Evolutionary conservation across 352 stramenopile genomes (phyloP).

Genomic region (Globisporangium paddicum): DNA sequence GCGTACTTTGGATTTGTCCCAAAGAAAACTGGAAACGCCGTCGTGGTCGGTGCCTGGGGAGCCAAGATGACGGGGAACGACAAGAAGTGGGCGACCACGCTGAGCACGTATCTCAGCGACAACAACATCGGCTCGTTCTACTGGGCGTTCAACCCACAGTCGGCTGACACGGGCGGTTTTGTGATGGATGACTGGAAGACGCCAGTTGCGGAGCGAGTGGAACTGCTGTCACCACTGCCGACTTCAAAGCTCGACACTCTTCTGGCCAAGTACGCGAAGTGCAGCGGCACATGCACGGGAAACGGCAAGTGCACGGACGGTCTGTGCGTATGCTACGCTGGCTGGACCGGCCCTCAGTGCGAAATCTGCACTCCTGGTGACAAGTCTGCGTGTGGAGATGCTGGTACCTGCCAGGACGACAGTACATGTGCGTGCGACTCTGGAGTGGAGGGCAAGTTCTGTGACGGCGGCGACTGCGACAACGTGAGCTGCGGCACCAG

Average conservation of each 20-base stretch:
- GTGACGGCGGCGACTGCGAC: slow-evolving; percentile 44
- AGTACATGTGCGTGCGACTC: slow-evolving; percentile 56
- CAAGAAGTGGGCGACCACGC: slow-evolving; percentile 44
- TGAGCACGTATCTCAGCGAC: slow-evolving; percentile 44
- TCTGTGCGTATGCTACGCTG: slow-evolving; percentile 48
- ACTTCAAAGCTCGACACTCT: slow-evolving; percentile 32
- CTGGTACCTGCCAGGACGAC: slow-evolving; percentile 46
- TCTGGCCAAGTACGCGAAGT: slow-evolving; percentile 36
- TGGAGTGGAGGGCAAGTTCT: slow-evolving; percentile 45
- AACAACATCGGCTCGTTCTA: slow-evolving; percentile 70
- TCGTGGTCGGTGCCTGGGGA: slow-evolving; percentile 66
- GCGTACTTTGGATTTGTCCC: slow-evolving; percentile 64
- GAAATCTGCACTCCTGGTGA: slow-evolving; percentile 53
- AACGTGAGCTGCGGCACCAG: slow-evolving; percentile 39
- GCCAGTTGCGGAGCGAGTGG: slow-evolving; percentile 50
- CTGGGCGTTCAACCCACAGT: slow-evolving; percentile 77
- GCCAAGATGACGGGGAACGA: slow-evolving; percentile 58
- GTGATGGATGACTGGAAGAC: slow-evolving; percentile 70
- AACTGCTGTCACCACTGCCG: slow-evolving; percentile 36
- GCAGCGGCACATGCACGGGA: slow-evolving; percentile 31
- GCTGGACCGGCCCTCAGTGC: slow-evolving; percentile 64
- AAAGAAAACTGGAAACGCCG: slow-evolving; percentile 39
- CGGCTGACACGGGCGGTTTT: slow-evolving; percentile 58
- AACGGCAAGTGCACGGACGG: slow-evolving; percentile 45
- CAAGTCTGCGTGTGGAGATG: slow-evolving; percentile 41